These are phyloP conservation scores for Helotiales sp. DNA, from an alignment of 2,329 filamentous ascomycete species.

Conservation along the genomic window DNA sequence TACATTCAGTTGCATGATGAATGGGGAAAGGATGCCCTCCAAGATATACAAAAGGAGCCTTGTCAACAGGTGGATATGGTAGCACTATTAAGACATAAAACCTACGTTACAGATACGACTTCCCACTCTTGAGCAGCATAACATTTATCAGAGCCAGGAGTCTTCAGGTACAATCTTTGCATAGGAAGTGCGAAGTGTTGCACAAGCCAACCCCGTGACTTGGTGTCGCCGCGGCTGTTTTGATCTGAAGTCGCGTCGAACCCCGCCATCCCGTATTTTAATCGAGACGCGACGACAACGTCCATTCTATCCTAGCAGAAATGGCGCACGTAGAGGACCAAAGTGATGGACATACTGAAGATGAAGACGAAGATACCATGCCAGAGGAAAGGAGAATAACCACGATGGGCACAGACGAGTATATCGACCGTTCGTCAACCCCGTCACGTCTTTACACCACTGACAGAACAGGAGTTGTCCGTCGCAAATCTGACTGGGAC, in stretches of 20 bases:
- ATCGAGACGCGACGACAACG: not conserved
- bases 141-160: too few relatives aligned
- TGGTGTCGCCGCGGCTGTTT: not conserved
- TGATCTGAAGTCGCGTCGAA: not conserved
- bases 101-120: too few relatives aligned
- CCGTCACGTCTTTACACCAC: not conserved
- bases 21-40: too few relatives aligned
- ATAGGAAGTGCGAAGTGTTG: not conserved
- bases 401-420: constrained; percentile 32
- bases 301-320: not conserved
- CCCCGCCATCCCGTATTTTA: not conserved
- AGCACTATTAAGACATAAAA: too few relatives aligned
- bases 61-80: too few relatives aligned
- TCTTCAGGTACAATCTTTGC: too few relatives aligned
- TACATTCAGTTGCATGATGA: too few relatives aligned
- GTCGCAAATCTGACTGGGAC: constrained; percentile 26
- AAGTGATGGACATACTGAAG: not conserved
- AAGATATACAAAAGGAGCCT: too few relatives aligned
- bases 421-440: constrained; percentile 36
- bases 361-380: not conserved
- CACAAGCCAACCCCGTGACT: not conserved
- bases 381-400: not conserved
- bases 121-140: too few relatives aligned
- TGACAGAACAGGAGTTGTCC: constrained; percentile 35
- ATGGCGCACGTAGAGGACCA: not conserved